Evolutionary conservation across 225 moss, liverwort and hornwort species (phyloP), one percentile per base, ranked within the genome.

Genomic region (Physcomitrellopsis africana): DNA sequence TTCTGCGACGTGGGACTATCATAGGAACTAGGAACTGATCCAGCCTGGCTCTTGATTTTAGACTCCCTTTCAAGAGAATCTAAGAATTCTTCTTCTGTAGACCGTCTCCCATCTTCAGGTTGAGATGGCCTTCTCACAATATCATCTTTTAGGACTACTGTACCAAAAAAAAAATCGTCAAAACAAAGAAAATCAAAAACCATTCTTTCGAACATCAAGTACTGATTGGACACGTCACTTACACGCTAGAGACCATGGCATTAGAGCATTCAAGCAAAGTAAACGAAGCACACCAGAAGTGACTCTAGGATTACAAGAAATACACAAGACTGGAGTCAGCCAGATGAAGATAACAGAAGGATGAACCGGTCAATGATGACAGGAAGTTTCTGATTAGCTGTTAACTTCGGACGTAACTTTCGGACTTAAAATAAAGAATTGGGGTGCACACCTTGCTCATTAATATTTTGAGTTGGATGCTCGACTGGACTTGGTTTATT

Each of bases 1-100:
- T 24, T 68, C 11, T 51, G 68, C 26, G 82, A 53, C 56, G 55
- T 67, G 42, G 77, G 81, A 62, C 84, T 82, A 22, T 91, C 89
- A 2, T 14, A 65, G 8, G 70, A 79, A 57, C 68, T 49, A 9
- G 68, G 82, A 80, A 17, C 57, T 72, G 60, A 49, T 23, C 52
- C 69, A 48, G 69, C 19, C 61, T 69, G 68, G 48, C 20, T 18
- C 51, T 20, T 32, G 47, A 58, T 46, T 44, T 61, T 77, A 15
- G 60, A 18, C 41, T 59, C 61, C 26, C 69, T 58, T 19, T 18
- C 9, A 54, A 79, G 45, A 26, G 64, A 48, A 41, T 70, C 72
- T 46, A 72, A 51, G 59, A 62, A 61, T n/a, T 77, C 77, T 15
- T 69, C 77, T 26, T 52, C 69, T 19, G 45, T 62, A 19, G 69